Evolutionary conservation across 2,329 filamentous ascomycete species (phyloP), one percentile per base, ranked within the genome.

Genomic region (Pestalotiopsis sp.): DNA sequence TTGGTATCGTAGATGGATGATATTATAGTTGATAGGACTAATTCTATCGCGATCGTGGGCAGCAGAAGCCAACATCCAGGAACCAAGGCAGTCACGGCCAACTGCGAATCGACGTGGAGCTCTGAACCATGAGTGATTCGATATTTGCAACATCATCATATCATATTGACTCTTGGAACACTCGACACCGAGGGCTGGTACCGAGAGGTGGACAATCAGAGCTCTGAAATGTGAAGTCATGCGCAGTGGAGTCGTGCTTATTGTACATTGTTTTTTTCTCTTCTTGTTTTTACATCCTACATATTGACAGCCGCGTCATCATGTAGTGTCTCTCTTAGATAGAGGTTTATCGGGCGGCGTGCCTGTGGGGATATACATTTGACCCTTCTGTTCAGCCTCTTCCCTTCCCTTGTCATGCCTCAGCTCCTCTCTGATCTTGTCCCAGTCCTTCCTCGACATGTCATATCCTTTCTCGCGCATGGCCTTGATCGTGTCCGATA

Each of bases 401-500:
- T 66, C 64, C 20, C 41, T 27, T 49, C 17, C 45, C 27, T 49
- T 56, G 56, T 52, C 49, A 13, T 66, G 20, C 20, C 23, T n/a
- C n/a, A 84, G 71, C 68, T 79, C 73, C 20, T 63, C 65, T 9
- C 49, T 69, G 64, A 56, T 61, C 31, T 56, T 68, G 27, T 62
- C 49, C 66, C 72, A 69, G 1, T 41, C 20, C 0, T 67, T 3
- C 1, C 20, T 52, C 41, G 68, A 23, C 11, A 70, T 38, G 27
- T 70, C 68, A n/a, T 39, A 25, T 49, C 65, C 70, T 0, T 69
- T 67, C 9, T 64, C 64, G n/a, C 25, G 41, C 9, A 68, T 27
- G 12, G 56, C 27, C 13, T 57, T 5, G 14, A 78, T 64, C 39
- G 65, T 72, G 14, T 81, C 73, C 23, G 80, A 80, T 60, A 87